Evolutionary conservation across 2,329 filamentous ascomycete genomes (phyloP).

Genomic region (Alternaria postmessia): DNA sequence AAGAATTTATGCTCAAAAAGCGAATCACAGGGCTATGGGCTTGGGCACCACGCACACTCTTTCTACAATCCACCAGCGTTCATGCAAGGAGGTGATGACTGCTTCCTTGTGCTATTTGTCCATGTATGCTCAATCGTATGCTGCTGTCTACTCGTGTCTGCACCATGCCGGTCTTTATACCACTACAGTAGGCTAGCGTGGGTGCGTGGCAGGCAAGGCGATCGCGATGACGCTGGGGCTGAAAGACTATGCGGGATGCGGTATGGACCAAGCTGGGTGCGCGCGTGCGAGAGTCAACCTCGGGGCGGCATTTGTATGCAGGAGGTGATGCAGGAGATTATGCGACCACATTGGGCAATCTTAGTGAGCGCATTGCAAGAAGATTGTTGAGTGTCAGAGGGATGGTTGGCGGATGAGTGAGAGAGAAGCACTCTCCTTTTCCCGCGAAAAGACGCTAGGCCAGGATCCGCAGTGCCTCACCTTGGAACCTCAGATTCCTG

Average conservation of each 20-base stretch:
- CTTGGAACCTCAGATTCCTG: conserved; percentile 34
- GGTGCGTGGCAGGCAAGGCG: conserved; percentile 10
- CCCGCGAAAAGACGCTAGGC: conserved; percentile 15
- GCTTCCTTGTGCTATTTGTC: neutral
- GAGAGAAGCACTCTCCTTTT: conserved; percentile 26
- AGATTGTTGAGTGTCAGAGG: conserved; percentile 17
- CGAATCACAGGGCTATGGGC: neutral
- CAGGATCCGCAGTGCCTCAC: conserved; percentile 24
- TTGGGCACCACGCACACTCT: neutral
- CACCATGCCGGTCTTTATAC: neutral
- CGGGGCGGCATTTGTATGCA: neutral
- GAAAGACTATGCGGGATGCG: conserved; percentile 20
- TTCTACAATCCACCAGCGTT: neutral
- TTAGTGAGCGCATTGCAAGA: conserved; percentile 14
- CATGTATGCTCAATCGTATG: neutral
- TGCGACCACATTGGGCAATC: conserved; percentile 22
- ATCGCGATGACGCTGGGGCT: conserved; percentile 41
- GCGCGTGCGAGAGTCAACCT: conserved; percentile 7
- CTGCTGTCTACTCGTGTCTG: neutral
- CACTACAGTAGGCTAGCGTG: conserved; percentile 13
- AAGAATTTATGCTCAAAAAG: neutral
- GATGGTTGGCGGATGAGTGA: conserved; percentile 26
- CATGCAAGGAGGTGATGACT: neutral
- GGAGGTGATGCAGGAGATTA: conserved; percentile 14
- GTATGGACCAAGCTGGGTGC: conserved; percentile 13